A percentile compares a stretch with the other conserved stretches of the same genome.
Evolutionary conservation across 768 basidiomycete species (phyloP).

Genomic region (Pilatotrama ljubarskyi): DNA sequence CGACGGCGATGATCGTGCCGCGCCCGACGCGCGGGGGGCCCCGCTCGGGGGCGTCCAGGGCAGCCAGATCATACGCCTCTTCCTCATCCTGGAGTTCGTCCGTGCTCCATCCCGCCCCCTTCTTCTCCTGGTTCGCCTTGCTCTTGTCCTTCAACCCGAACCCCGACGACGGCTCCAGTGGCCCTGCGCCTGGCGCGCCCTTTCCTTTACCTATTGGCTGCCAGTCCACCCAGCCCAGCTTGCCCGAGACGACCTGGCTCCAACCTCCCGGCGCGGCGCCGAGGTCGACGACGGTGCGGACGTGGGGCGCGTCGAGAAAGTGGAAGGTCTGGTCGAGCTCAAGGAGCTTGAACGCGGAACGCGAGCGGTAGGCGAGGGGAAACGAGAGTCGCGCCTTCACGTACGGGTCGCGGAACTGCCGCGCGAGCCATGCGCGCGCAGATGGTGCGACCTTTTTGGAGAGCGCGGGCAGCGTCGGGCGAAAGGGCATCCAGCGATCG

Average conservation of each 20-base stretch:
- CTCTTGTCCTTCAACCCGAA: conserved; percentile 1
- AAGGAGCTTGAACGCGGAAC: conserved; percentile 90
- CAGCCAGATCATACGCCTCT: conserved; percentile 2
- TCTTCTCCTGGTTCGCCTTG: background rate
- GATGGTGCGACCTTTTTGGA: conserved; percentile 40
- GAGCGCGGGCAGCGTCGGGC: conserved; percentile 31
- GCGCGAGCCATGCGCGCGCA: conserved; percentile 61
- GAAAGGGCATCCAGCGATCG: conserved; percentile 11
- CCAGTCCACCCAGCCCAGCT: conserved; percentile 50
- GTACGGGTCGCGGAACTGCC: conserved; percentile 72
- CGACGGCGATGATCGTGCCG: conserved; percentile 72
- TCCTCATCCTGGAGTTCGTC: background rate
- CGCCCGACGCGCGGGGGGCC: conserved; percentile 28
- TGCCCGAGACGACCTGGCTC: conserved; percentile 79
- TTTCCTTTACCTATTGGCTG: background rate
- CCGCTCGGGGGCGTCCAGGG: background rate
- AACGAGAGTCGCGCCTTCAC: conserved; percentile 55
- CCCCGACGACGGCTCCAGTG: background rate
- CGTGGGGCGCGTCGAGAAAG: conserved; percentile 53
- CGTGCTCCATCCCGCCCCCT: background rate
- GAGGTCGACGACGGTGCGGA: conserved; percentile 75
- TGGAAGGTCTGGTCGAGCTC: conserved; percentile 66
- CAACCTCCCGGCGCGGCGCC: conserved; percentile 95
- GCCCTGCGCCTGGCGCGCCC: background rate
- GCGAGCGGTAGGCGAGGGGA: conserved; percentile 63